Evolutionary conservation across 2,329 filamentous ascomycete species (phyloP).

Genomic region (Madurella mycetomatis): DNA sequence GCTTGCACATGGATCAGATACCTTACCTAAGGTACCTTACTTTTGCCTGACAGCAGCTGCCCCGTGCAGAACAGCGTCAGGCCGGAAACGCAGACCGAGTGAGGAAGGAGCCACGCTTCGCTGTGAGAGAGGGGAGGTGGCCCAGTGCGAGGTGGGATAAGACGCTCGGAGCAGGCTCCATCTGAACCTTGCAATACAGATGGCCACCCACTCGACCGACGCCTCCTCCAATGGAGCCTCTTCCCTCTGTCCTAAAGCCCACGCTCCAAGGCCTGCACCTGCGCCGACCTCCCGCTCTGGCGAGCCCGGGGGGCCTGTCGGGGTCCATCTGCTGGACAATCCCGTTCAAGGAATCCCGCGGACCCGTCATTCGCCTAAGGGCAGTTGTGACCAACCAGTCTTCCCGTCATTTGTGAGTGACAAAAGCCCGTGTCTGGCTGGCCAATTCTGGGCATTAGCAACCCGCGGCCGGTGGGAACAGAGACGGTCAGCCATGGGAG

Average conservation of each 20-base stretch:
- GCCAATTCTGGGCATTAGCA: background rate
- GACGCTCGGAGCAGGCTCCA: background rate
- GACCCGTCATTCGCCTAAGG: constrained; percentile 24
- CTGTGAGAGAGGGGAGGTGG: background rate
- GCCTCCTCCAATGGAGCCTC: constrained; percentile 8
- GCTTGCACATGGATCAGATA: background rate
- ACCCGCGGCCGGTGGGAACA: constrained; percentile 11
- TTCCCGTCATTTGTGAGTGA: constrained; percentile 14
- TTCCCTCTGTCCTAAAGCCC: constrained; percentile 9
- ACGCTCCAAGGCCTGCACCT: constrained; percentile 3
- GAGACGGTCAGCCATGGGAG: background rate
- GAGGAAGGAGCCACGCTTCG: constrained; percentile 13
- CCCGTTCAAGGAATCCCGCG: constrained; percentile 23
- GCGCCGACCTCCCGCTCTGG: constrained; percentile 16
- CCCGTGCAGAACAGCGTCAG: constrained; percentile 6
- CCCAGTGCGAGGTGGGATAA: constrained; percentile 7
- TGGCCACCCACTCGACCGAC: constrained; percentile 1
- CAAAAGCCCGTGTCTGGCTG: constrained; percentile 6
- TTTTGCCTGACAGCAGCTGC: constrained; percentile 1
- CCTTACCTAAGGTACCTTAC: constrained; percentile 8
- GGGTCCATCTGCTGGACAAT: constrained; percentile 11
- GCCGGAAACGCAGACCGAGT: constrained; percentile 16
- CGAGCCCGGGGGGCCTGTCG: constrained; percentile 9
- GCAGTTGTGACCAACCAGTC: constrained; percentile 14
- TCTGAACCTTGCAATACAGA: background rate